Base-by-base conservation (phyloP, 2,329 filamentous ascomycete genomes). In the Cladophialophora yegresii region DNA sequence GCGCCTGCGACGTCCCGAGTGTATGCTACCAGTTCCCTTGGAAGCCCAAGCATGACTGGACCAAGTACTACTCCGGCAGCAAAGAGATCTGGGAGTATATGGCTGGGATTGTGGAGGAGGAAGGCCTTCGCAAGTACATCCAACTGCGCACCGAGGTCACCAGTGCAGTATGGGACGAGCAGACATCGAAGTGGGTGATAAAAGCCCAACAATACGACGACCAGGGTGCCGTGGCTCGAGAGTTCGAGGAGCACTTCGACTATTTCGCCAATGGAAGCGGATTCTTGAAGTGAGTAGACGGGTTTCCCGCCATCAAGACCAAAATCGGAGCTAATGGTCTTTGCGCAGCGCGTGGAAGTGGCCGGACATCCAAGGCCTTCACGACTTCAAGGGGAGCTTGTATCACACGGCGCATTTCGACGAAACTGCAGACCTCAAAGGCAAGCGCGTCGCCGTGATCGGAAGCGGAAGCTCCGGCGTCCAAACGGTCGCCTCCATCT, bases 41-140 rank as follows among this genome's bases (percentile, higher is more conserved):
- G 71, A 80, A 80, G 63, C 72, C 22, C 1, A 73, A 71, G 26
- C 82, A 67, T 3, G 77, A 81, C 67, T 86, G 85, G 84, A 81
- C 81, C 1, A 75, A 82, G 16, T 79, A 84, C 59, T 87, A 85
- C 69, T 82, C 85, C 0, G 82, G 82, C 0, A 84, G 87, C 67
- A 82, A 85, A 70, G 85, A 87, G 70, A 84, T 87, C 20, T 76
- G 84, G 43, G 16, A 51, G 47, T 87, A 87, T 67, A 76, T 87
- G 1, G 77, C 80, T 43, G 73, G 74, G 16, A 64, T 71, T 13
- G 67, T 66, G 9, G 40, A 59, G 5, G 68, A 71, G 50, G 71
- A 68, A 28, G 54, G 62, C 1, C 77, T 87, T 0, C 84, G 82
- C 70, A 79, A 78, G 58, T 81, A 86, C 70, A 83, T 86, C 33